These are phyloP conservation scores for Lactarius trivialis DNA, from an alignment of 768 basidiomycete species.

Conservation along the genomic window DNA sequence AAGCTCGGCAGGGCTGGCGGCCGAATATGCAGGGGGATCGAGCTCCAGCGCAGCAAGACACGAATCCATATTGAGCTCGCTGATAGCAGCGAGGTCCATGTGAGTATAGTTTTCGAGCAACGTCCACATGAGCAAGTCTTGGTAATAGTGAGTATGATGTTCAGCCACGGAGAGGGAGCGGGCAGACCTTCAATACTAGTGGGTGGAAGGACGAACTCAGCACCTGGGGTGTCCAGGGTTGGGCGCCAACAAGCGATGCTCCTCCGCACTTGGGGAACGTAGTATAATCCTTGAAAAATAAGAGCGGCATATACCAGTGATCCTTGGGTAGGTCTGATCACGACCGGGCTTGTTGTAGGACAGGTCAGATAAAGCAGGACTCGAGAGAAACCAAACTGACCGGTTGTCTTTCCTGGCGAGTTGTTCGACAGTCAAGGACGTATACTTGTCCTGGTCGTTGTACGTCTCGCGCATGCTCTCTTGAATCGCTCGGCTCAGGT, in stretches of 20 bases:
- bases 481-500: slow-evolving; percentile 63
- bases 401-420: slow-evolving; percentile 50
- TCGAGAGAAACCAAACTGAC: slow-evolving; percentile 33
- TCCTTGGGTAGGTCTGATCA: slow-evolving; percentile 51
- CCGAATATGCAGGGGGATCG: slow-evolving; percentile 32
- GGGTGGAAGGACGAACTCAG: slow-evolving; percentile 26
- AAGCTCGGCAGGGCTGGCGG: slow-evolving; percentile 37
- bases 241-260: slow-evolving; percentile 34
- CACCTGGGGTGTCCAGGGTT: slow-evolving; percentile 11
- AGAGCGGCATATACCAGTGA: slow-evolving; percentile 53
- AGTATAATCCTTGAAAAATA: slow-evolving; percentile 58
- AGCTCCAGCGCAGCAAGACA: slow-evolving; percentile 43
- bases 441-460: slow-evolving; percentile 43
- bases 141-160: neutral
- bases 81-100: slow-evolving; percentile 58
- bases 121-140: slow-evolving; percentile 47
- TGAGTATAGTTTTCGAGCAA: slow-evolving; percentile 62
- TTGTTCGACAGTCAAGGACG: slow-evolving; percentile 46
- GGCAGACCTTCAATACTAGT: slow-evolving; percentile 33
- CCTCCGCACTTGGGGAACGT: slow-evolving; percentile 62
- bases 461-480: slow-evolving; percentile 49
- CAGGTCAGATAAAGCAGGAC: neutral
- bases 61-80: slow-evolving; percentile 48
- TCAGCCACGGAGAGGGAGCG: neutral
- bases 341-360: slow-evolving; percentile 50